Evolutionary conservation across 1,284 basidiomycete genomes (phyloP).

Genomic region (Pyrrhoderma noxium): DNA sequence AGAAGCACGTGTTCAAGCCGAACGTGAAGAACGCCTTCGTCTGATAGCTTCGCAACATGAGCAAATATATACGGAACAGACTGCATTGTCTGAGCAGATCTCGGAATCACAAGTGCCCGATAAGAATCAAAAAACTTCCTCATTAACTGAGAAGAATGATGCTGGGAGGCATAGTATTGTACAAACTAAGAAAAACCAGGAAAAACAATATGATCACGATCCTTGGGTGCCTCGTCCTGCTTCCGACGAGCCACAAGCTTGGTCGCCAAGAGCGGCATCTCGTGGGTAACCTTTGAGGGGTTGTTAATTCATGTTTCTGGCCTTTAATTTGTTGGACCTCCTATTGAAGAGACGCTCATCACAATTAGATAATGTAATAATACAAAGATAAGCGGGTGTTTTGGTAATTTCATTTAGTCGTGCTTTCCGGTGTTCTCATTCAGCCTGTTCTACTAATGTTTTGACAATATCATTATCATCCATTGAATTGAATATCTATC

Average conservation of each 20-base stretch:
- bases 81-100: neutral
- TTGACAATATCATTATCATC: too few species aligned
- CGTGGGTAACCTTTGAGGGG: neutral
- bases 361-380: too few species aligned
- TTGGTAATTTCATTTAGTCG: too few species aligned
- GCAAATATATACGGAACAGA: neutral
- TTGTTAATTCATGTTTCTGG: too few species aligned
- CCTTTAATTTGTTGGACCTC: too few species aligned
- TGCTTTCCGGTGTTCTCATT: too few species aligned
- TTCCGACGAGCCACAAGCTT: slow-evolving; percentile 15
- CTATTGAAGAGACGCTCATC: too few species aligned
- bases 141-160: neutral
- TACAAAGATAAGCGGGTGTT: too few species aligned
- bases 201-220: slow-evolving; percentile 1
- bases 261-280: slow-evolving; percentile 10
- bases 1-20: slow-evolving; percentile 23
- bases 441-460: too few species aligned
- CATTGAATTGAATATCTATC: too few species aligned
- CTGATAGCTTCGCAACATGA: slow-evolving; percentile 9
- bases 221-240: slow-evolving; percentile 10
- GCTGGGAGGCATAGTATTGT: neutral
- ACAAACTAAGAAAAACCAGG: neutral
- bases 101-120: neutral
- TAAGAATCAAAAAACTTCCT: neutral
- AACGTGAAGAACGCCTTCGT: slow-evolving; percentile 16